phyloP scores from a whole-genome alignment of 441 rosid species.

The Brassica hybrid region DNA sequence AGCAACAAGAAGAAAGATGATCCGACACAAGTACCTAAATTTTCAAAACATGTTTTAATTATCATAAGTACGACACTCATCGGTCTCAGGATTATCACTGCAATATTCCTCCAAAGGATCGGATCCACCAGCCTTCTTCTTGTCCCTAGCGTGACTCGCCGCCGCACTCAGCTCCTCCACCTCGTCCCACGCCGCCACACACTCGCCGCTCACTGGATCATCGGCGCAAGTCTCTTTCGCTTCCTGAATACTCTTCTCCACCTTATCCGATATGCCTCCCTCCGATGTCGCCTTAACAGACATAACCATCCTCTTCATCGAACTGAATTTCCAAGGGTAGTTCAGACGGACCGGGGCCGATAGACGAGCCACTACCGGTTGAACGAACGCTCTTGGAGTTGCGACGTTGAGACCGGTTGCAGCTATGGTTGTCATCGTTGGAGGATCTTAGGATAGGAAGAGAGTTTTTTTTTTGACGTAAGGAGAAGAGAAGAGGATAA shows the following conservation, averaged over 20 bases:
- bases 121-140: conserved; percentile 50
- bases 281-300: conserved; percentile 69
- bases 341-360: conserved; percentile 42
- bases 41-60: conserved; percentile 39
- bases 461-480: background rate
- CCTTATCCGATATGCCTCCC: conserved; percentile 66
- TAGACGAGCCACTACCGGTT: conserved; percentile 41
- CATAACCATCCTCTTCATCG: conserved; percentile 46
- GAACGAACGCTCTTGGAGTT: conserved; percentile 48
- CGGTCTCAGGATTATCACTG: conserved; percentile 80
- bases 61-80: conserved; percentile 88
- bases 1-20: background rate
- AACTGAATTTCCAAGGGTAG: conserved; percentile 56
- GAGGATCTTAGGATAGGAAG: conserved; percentile 7
- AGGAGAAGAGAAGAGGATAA: background rate
- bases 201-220: conserved; percentile 72
- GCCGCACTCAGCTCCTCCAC: conserved; percentile 97
- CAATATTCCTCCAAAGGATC: conserved; percentile 83
- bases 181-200: conserved; percentile 93
- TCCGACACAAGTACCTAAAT: conserved; percentile 28
- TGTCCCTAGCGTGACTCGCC: conserved; percentile 83
- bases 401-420: conserved; percentile 53
- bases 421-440: conserved; percentile 59
- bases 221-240: conserved; percentile 71
- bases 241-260: conserved; percentile 70